phyloP scores from a whole-genome alignment of 805 yeast species.

The Tetrapisispora pingtungensis region DNA sequence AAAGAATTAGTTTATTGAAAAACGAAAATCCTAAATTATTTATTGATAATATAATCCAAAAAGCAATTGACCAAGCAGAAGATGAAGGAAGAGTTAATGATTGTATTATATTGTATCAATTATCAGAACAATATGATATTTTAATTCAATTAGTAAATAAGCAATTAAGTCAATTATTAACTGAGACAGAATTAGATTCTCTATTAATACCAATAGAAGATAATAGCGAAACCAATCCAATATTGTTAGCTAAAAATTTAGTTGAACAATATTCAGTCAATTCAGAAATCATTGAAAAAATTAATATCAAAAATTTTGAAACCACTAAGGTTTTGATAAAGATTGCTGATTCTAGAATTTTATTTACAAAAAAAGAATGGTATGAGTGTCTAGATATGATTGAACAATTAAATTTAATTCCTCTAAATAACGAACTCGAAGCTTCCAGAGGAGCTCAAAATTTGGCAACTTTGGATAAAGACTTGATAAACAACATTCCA shows the following conservation, averaged over 20 bases:
- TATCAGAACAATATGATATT: conserved; percentile 77
- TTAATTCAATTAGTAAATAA: conserved; percentile 68
- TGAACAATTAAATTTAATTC: conserved; percentile 56
- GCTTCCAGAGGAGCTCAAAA: conserved; percentile 65
- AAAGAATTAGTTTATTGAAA: conserved; percentile 54
- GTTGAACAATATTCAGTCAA: conserved; percentile 38
- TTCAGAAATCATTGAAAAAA: conserved; percentile 47
- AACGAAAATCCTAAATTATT: conserved; percentile 51
- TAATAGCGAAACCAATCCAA: conserved; percentile 36
- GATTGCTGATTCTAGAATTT: conserved; percentile 57
- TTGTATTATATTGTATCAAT: conserved; percentile 74
- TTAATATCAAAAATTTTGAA: conserved; percentile 46
- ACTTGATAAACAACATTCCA: conserved; percentile 71
- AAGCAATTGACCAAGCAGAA: conserved; percentile 77
- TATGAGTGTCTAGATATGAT: conserved; percentile 47
- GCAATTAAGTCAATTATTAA: conserved; percentile 65
- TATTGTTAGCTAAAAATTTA: conserved; percentile 30
- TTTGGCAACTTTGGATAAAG: conserved; percentile 52
- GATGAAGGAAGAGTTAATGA: conserved; percentile 86
- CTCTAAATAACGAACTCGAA: conserved; percentile 45
- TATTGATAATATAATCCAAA: conserved; percentile 63
- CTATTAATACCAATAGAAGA: conserved; percentile 35
- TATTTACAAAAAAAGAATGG: conserved; percentile 48
- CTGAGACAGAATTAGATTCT: conserved; percentile 58
- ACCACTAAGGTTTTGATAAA: conserved; percentile 56